Percentiles rank a stretch among this genome's conserved stretches.
Conservation (phyloP, 192 early-diverging fungal genomes). For the Dispira simplex region DNA sequence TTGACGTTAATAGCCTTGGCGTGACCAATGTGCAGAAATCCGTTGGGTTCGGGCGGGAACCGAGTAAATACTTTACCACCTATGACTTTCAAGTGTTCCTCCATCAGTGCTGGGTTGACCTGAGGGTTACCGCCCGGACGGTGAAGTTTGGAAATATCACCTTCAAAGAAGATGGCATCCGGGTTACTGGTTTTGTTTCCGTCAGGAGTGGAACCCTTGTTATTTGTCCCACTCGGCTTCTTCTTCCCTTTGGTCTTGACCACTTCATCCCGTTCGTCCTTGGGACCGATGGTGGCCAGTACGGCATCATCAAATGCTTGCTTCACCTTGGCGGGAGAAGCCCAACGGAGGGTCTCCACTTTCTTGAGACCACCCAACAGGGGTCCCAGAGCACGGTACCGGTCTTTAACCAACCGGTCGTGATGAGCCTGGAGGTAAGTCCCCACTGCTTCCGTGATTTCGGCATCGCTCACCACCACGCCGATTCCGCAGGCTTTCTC, state of each 20-base stretch:
- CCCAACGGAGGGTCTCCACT: conserved; percentile 69
- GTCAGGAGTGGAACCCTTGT: conserved; percentile 14
- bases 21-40: conserved; percentile 97
- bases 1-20: conserved; percentile 99
- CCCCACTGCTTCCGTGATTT: conserved; percentile 48
- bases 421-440: conserved; percentile 46
- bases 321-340: conserved; percentile 75
- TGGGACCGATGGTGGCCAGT: conserved; percentile 77
- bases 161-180: conserved; percentile 71
- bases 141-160: conserved; percentile 84
- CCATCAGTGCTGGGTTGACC: conserved; percentile 80
- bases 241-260: conserved; percentile 28
- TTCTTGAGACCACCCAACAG: conserved; percentile 58
- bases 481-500: conserved; percentile 88
- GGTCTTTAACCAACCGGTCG: conserved; percentile 58
- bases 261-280: conserved; percentile 83
- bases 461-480: conserved; percentile 62
- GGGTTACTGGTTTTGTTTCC: conserved; percentile 29
- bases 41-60: conserved; percentile 99
- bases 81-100: conserved; percentile 77
- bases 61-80: conserved; percentile 88
- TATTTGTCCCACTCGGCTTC: conserved; percentile 11
- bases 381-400: conserved; percentile 70
- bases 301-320: conserved; percentile 75
- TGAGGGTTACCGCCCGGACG: conserved; percentile 94